phyloP scores from a whole-genome alignment of 2,329 filamentous ascomycete species.

The Fusarium scirpi region DNA sequence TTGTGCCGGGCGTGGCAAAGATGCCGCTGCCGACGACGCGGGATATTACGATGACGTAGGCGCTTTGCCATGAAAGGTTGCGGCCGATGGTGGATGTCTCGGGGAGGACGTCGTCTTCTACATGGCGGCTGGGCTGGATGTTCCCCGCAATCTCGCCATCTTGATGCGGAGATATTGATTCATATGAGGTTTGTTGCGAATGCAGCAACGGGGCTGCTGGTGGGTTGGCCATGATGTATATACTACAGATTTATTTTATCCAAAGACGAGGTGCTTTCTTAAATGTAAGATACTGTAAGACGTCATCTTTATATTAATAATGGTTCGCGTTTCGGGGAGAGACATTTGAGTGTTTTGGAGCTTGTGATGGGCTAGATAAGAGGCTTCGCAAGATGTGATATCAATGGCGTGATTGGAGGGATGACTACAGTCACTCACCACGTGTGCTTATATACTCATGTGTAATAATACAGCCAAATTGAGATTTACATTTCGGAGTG shows the following conservation, averaged over 20 bases:
- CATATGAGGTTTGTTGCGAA: background rate
- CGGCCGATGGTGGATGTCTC: conserved; percentile 70
- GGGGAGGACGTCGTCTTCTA: conserved; percentile 70
- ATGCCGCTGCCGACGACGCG: conserved; percentile 78
- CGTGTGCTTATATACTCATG: background rate
- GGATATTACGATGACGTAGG: conserved; percentile 75
- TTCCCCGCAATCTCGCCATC: conserved; percentile 14
- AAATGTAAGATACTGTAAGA: background rate
- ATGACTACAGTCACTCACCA: background rate
- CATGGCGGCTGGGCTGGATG: conserved; percentile 26
- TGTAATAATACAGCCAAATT: background rate
- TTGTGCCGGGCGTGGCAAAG: conserved; percentile 77
- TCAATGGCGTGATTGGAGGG: conserved; percentile 38
- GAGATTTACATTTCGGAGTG: fast-evolving
- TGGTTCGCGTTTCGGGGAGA: background rate
- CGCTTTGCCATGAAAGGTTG: conserved; percentile 71
- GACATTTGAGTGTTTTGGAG: conserved; percentile 18
- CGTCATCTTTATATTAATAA: conserved; percentile 23
- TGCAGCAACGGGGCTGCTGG: conserved; percentile 29
- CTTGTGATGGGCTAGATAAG: conserved; percentile 21
- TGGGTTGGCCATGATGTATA: conserved; percentile 10
- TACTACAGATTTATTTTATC: background rate
- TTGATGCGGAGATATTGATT: background rate
- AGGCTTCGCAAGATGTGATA: conserved; percentile 39
- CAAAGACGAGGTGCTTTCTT: background rate